A percentile compares a stretch with the other conserved stretches of the same genome.
Evolutionary conservation across 2,329 filamentous ascomycete genomes (phyloP).

Genomic region (Neofusicoccum cordaticola): DNA sequence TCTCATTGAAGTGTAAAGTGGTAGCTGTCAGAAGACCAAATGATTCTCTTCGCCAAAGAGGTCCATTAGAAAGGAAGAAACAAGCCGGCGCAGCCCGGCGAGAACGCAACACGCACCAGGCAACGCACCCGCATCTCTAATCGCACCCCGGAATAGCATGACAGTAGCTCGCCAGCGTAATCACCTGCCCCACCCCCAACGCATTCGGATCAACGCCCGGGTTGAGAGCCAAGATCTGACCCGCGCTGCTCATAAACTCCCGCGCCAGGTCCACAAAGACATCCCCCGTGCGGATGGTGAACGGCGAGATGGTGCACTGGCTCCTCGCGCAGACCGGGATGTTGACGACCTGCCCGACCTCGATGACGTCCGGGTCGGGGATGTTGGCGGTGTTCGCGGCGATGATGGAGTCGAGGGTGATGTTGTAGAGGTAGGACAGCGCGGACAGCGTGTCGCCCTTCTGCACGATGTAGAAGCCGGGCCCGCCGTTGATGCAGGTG

Average conservation of each 20-base stretch:
- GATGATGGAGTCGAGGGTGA: constrained; percentile 23
- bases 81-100: too few relatives aligned
- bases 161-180: background rate
- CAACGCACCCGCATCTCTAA: too few relatives aligned
- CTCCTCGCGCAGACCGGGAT: constrained; percentile 25
- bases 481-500: constrained; percentile 25
- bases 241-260: constrained; percentile 21
- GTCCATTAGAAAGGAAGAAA: too few relatives aligned
- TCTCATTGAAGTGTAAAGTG: too few relatives aligned
- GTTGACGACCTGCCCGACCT: constrained; percentile 24
- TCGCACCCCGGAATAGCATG: background rate
- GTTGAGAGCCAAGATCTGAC: constrained; percentile 26
- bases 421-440: constrained; percentile 25
- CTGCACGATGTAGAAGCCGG: constrained; percentile 22
- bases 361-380: constrained; percentile 21
- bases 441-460: constrained; percentile 23
- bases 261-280: constrained; percentile 24
- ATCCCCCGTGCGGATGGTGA: constrained; percentile 24
- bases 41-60: too few relatives aligned
- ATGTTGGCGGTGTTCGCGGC: constrained; percentile 24
- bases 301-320: constrained; percentile 23
- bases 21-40: too few relatives aligned
- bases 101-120: too few relatives aligned
- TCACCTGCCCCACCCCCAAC: constrained; percentile 18
- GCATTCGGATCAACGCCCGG: constrained; percentile 20